Base-by-base conservation (phyloP, 345 rosid species). In the Murraya paniculata region DNA sequence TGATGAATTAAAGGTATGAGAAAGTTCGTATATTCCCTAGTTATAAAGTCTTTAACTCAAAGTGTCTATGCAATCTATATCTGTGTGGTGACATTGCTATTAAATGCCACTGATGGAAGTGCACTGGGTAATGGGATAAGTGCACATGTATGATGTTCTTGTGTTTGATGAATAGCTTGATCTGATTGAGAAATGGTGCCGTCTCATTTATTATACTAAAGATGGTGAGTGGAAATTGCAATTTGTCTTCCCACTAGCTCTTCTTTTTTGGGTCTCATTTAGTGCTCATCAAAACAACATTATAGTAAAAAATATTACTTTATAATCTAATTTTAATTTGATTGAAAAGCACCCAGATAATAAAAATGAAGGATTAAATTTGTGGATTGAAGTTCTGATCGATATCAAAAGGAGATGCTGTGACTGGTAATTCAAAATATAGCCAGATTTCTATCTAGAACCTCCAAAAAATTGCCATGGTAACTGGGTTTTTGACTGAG, bases 101-200 rank as follows among this genome's bases (percentile, higher is more conserved):
- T 57, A 55, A 72, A 76, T 76, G 73, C 59, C 11, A 56, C 65
- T 71, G 31, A 64, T 38, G 72, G 74, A 81, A 72, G 39, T 71
- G 77, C 77, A 55, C 80, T 33, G 33, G 57, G 24, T n/a, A 64
- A 24, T 27, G 66, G 66, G 75, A 75, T 74, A 24, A 59, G 25
- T 33, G 72, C 82, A 59, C 82, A 38, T 75, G 82, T 48, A 48
- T 64, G 3, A 35, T 72, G 79, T 75, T 75, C 33, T 53, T 62
- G 31, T 62, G 70, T 22, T 57, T 21, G 35, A 36, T 22, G 61
- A 24, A 39, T 58, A 21, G 75, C 72, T 62, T 61, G 58, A 74
- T 39, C 60, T 2, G 35, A 50, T 70, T 13, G 10, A 55, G 48
- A 30, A 60, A 45, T 16, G 53, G 25, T 10, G 21, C 68, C 56